Base-by-base conservation (phyloP, 2,329 filamentous ascomycete species). In the Fusarium mundagurra region DNA sequence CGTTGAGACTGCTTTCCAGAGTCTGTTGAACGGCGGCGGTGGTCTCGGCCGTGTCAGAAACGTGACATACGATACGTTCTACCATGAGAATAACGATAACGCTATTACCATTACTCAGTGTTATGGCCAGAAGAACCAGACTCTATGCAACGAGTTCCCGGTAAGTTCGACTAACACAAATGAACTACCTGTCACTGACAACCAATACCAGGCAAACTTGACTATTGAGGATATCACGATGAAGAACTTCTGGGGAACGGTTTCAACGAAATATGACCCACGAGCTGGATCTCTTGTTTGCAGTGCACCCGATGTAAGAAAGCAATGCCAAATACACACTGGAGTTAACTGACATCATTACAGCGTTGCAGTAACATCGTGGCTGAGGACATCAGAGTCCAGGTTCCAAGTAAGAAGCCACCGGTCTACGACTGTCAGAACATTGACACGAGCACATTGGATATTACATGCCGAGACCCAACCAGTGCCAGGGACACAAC, bases 61-160 rank as follows among this genome's bases (percentile, higher is more conserved):
- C 79, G 86, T 93, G 69, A 93, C 91, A 3, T 93, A 92, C 79
- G 88, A 92, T 65, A 86, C 84, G 8, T 91, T 93, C 83, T 78
- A 82, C 43, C 85, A 91, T 68, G 81, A 85, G 41, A 91, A 92
- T 69, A 90, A 92, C 69, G 91, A 92, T 77, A 78, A 76, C 27
- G 78, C 77, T 5, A 80, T 80, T 20, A 79, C 77, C 1, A 80
- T 80, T 16, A 79, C 78, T 12, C 78, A 80, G 20, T 80, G 78
- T 18, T 80, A 80, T 33, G 78, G 78, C 0, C 77, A 79, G 27
- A 78, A 71, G 61, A 78, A 78, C 27, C 76, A 77, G 48, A 78
- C 77, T 11, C 61, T 78, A 2, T 78, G 77, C 62, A 78, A 78
- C 14, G 61, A 76, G 55, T 69, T 66, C 14, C 77, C 77, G 0